phyloP scores from a whole-genome alignment of 2,329 filamentous ascomycete genomes.

The Dothistroma pini region DNA sequence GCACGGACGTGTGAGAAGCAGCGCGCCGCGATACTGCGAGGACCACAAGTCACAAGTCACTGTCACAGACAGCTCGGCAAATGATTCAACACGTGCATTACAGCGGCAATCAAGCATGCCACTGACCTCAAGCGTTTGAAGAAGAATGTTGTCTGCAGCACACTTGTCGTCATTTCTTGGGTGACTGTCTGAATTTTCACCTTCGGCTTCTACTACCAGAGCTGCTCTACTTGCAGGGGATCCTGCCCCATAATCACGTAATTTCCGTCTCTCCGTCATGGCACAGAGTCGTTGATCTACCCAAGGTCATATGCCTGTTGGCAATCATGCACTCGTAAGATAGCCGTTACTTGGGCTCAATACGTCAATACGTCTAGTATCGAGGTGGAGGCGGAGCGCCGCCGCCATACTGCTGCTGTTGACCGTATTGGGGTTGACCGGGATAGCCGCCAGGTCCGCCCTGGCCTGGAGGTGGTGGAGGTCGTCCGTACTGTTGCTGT shows the following conservation, averaged over 20 bases:
- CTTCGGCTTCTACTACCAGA: background rate
- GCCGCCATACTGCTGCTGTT: slow-evolving; percentile 10
- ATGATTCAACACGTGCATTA: no score
- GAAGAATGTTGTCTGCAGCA: background rate
- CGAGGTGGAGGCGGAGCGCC: slow-evolving; percentile 15
- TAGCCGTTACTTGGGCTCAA: slow-evolving; percentile 3
- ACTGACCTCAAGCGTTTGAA: no score
- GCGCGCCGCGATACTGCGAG: no score
- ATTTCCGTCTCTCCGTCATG: background rate
- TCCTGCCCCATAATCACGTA: background rate
- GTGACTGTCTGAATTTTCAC: background rate
- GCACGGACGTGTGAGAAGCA: no score
- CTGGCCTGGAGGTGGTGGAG: slow-evolving; percentile 8
- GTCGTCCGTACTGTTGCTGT: slow-evolving; percentile 8
- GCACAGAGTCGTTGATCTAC: background rate
- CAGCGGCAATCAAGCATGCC: no score
- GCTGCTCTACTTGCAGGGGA: background rate
- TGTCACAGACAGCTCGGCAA: no score
- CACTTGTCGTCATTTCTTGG: background rate
- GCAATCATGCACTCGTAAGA: background rate
- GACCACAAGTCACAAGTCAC: no score
- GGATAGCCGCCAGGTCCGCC: slow-evolving; percentile 11
- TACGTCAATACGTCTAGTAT: slow-evolving; percentile 20
- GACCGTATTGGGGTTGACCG: slow-evolving; percentile 21
- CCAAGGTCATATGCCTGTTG: background rate